A percentile compares a stretch with the other conserved stretches of the same genome.
phyloP scores from a whole-genome alignment of 768 basidiomycete species.

The Gymnopilus junonius region DNA sequence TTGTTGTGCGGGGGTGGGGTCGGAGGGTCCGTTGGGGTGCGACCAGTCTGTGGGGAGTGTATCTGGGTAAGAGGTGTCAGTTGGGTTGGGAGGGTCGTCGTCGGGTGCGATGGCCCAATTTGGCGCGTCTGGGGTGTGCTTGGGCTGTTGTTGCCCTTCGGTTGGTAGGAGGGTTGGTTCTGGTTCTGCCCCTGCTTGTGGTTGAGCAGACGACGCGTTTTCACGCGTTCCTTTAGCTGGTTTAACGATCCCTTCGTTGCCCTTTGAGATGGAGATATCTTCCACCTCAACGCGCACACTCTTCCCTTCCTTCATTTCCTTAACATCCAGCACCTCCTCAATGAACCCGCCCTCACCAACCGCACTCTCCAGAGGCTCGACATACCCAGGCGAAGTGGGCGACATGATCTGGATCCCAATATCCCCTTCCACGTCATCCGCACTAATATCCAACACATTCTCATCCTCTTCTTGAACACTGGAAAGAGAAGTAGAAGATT shows the following conservation, averaged over 20 bases:
- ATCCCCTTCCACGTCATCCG: conserved; percentile 11
- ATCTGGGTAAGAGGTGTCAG: neutral
- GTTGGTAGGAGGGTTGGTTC: no score
- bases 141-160: neutral
- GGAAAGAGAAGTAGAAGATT: neutral
- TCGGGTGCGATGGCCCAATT: neutral
- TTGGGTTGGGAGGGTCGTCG: neutral
- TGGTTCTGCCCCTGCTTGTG: neutral
- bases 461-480: conserved; percentile 20
- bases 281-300: no score
- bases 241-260: neutral
- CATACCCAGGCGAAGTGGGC: conserved; percentile 40
- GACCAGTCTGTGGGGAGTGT: conserved; percentile 2
- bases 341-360: neutral
- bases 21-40: neutral
- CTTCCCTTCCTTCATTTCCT: no score
- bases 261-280: no score
- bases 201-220: neutral
- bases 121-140: neutral
- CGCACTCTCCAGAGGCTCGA: neutral
- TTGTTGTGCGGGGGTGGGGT: conserved; percentile 2
- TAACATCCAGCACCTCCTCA: neutral
- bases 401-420: conserved; percentile 15
- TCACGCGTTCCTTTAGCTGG: neutral
- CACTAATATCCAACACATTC: conserved; percentile 30